These are phyloP conservation scores for Onygena corvina DNA, from an alignment of 2,329 filamentous ascomycete species.

Conservation along the genomic window DNA sequence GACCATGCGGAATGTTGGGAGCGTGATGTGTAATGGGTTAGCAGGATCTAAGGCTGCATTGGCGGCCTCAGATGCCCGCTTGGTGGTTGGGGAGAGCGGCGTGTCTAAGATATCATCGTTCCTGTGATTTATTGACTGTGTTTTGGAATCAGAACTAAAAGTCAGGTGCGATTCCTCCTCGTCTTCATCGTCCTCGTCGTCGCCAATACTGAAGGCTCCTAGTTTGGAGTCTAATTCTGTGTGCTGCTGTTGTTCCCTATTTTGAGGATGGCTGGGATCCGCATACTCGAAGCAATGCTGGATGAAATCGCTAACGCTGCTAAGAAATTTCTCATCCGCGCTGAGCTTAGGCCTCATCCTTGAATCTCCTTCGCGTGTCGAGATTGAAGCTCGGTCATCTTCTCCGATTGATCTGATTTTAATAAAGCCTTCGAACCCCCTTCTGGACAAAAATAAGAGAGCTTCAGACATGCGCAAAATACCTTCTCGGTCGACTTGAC, in stretches of 20 bases:
- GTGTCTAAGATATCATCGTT: constrained; percentile 11
- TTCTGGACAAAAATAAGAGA: constrained; percentile 76
- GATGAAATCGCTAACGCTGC: constrained; percentile 91
- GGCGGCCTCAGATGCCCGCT: constrained; percentile 60
- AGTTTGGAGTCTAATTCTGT: constrained; percentile 30
- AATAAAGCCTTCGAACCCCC: constrained; percentile 66
- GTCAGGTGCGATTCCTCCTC: constrained; percentile 36
- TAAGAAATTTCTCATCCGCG: constrained; percentile 77
- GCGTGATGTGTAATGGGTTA: constrained; percentile 85
- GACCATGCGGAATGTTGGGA: constrained; percentile 98
- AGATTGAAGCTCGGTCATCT: constrained; percentile 31
- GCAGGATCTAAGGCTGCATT: constrained; percentile 87
- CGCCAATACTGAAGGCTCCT: constrained; percentile 61
- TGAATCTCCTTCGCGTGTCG: constrained; percentile 25
- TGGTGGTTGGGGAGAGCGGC: constrained; percentile 39
- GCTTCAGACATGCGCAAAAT: constrained; percentile 92
- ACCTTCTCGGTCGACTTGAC: constrained; percentile 85
- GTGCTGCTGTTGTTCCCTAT: constrained; percentile 32
- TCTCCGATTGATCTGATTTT: constrained; percentile 50
- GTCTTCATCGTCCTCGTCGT: constrained; percentile 61
- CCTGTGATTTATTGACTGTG: not conserved
- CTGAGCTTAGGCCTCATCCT: constrained; percentile 39
- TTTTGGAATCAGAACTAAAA: constrained; percentile 16
- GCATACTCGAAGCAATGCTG: constrained; percentile 95
- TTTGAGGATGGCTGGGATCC: constrained; percentile 69